These are phyloP conservation scores for Aaosphaeria pasadenensis DNA, from an alignment of 2,329 filamentous ascomycete species.

Conservation along the genomic window DNA sequence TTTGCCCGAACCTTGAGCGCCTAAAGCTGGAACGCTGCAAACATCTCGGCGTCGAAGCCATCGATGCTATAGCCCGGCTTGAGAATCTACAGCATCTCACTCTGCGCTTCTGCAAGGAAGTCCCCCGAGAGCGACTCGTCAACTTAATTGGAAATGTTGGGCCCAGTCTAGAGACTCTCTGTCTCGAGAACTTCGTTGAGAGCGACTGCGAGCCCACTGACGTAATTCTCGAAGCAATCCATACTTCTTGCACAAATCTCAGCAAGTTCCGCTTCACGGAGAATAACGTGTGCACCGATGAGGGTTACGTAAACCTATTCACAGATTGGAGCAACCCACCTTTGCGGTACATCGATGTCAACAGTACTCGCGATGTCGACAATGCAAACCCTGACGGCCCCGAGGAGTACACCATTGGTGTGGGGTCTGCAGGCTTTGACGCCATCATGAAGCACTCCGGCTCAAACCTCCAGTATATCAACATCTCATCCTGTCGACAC, in stretches of 20 bases:
- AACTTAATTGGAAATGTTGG: constrained; percentile 63
- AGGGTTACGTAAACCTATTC: constrained; percentile 71
- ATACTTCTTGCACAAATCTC: constrained; percentile 65
- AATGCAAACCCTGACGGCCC: constrained; percentile 64
- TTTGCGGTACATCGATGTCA: constrained; percentile 69
- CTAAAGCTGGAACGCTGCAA: constrained; percentile 83
- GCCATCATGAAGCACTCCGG: constrained; percentile 86
- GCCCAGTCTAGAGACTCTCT: constrained; percentile 68
- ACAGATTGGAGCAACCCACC: constrained; percentile 71
- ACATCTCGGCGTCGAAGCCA: constrained; percentile 62
- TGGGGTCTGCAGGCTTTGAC: constrained; percentile 72
- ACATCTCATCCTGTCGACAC: constrained; percentile 82
- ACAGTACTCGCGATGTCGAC: constrained; percentile 75
- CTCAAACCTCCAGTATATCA: constrained; percentile 60
- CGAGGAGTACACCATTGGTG: constrained; percentile 59
- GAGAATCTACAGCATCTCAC: constrained; percentile 69
- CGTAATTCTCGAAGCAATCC: constrained; percentile 65
- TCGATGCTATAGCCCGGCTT: constrained; percentile 63
- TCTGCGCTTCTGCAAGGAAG: constrained; percentile 61
- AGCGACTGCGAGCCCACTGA: constrained; percentile 57
- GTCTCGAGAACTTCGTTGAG: constrained; percentile 65
- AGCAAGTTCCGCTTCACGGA: constrained; percentile 78
- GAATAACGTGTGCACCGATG: constrained; percentile 73
- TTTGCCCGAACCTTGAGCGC: constrained; percentile 67
- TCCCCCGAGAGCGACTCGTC: constrained; percentile 58